Evolutionary conservation across 306 rosid genomes (phyloP), one percentile per base, ranked within the genome.

Genomic region (Ormosia semicastrata): DNA sequence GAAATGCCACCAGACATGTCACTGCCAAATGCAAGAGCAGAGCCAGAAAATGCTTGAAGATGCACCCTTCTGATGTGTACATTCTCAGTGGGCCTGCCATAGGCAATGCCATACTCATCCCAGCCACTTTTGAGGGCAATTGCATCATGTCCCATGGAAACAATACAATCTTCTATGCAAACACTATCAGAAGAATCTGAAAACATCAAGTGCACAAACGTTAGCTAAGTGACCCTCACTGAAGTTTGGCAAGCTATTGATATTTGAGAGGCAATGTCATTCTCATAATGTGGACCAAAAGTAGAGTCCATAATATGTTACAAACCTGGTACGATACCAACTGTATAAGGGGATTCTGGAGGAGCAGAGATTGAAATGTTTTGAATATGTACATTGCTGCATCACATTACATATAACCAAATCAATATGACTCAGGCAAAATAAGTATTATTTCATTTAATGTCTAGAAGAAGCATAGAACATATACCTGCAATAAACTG

Each of bases 1-100:
- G 99, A 89, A 76, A 96, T 89, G 71, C 99, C 99, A 67, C 99
- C 98, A 15, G 98, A 93, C 99, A 96, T 96, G 71, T 93, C 94
- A 71, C 97, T 93, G 18, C 99, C 99, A 67, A 96, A 92, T 60
- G 99, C 97, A 85, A 96, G 75, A 68, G 94, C 87, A 78, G 98
- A 87, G 58, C 99, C 98, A 8, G 97, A 84, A 87, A 80, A 83
- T 53, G 99, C 92, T 49, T 75, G 71, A 24, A 96, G 90, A 82
- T 87, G 59, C 79, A 92, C 93, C 66, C 87, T 83, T 76, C 99
- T 85, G 83, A 96, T 91, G 88, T 96, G 99, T 3, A 96, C 89
- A 73, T 93, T 86, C 84, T 74, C 86, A 10, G 94, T 86, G 24
- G 99, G 97, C 85, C 97, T 89, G 50, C 97, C 99, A 78, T 89